phyloP scores from a whole-genome alignment of 305 asterid species.

The Rubia peregrina region DNA sequence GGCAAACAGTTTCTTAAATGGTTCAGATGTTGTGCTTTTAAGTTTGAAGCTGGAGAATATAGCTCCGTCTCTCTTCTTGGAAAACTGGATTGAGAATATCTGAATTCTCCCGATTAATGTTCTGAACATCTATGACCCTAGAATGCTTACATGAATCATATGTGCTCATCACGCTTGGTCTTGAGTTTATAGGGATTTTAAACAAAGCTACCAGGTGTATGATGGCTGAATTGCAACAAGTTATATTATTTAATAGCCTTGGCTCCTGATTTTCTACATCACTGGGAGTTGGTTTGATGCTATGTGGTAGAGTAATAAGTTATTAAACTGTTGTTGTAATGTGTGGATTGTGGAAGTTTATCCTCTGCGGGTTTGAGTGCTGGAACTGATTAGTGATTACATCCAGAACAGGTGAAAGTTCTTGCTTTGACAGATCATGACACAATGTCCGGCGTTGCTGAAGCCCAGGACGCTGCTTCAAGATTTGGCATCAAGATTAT shows the following conservation, averaged over 20 bases:
- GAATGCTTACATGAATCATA: not conserved
- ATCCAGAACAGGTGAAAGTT: constrained; percentile 86
- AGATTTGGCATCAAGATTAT: constrained; percentile 87
- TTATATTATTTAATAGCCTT: not conserved
- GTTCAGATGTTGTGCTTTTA: not conserved
- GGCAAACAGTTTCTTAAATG: not conserved
- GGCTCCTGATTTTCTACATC: not conserved
- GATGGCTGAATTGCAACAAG: too few relatives aligned
- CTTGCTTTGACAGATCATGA: constrained; percentile 95
- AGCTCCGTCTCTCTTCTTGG: not conserved
- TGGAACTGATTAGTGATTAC: constrained; percentile 21
- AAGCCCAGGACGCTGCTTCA: constrained; percentile 81
- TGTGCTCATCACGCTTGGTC: not conserved
- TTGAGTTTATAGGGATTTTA: not conserved
- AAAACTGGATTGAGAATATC: not conserved
- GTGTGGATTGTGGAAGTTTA: not conserved
- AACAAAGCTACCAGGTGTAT: not conserved
- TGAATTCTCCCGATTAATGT: not conserved
- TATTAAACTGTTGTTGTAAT: not conserved
- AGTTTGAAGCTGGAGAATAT: not conserved
- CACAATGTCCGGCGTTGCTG: constrained; percentile 86
- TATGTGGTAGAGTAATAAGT: not conserved
- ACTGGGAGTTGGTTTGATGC: not conserved
- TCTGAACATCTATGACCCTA: not conserved
- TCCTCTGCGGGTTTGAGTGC: constrained; percentile 2